A percentile compares a stretch with the other conserved stretches of the same genome.
These are phyloP conservation scores for Coniochaeta sp. DNA, from an alignment of 2,329 filamentous ascomycete species.

Conservation along the genomic window DNA sequence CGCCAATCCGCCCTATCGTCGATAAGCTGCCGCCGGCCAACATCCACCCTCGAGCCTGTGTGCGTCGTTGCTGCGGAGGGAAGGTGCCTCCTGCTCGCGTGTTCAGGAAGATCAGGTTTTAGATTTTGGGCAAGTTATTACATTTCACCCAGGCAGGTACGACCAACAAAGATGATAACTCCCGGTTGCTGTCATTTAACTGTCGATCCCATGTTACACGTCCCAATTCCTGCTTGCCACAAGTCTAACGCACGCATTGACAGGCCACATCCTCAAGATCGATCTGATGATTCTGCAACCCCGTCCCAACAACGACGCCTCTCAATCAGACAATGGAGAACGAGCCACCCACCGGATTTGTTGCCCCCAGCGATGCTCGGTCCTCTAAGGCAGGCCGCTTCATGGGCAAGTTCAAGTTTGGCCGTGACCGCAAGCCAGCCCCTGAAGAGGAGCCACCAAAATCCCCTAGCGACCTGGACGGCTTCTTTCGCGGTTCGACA, in stretches of 20 bases:
- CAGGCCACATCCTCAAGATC: neutral
- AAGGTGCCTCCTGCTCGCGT: neutral
- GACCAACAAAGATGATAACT: neutral
- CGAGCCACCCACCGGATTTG: constrained; percentile 26
- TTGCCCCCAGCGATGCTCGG: constrained; percentile 30
- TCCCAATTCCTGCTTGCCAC: too few relatives aligned
- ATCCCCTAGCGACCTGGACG: constrained; percentile 43
- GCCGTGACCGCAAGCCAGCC: constrained; percentile 29
- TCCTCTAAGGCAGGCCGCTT: constrained; percentile 45
- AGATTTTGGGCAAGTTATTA: neutral
- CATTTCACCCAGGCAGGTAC: neutral
- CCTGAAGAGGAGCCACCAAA: constrained; percentile 30
- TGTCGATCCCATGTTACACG: neutral
- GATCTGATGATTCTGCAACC: constrained; percentile 10
- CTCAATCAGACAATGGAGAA: constrained; percentile 33
- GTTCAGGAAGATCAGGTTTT: neutral
- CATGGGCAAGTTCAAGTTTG: constrained; percentile 59
- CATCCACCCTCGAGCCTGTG: neutral
- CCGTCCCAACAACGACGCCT: constrained; percentile 6
- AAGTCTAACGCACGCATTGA: neutral
- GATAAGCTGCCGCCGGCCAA: neutral
- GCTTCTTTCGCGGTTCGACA: constrained; percentile 50
- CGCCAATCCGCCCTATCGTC: neutral
- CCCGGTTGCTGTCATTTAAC: neutral
- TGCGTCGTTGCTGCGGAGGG: neutral